Percentiles rank a stretch among this genome's conserved stretches.
Conservation (phyloP, 2,329 filamentous ascomycete genomes). For the Fusarium chaquense region DNA sequence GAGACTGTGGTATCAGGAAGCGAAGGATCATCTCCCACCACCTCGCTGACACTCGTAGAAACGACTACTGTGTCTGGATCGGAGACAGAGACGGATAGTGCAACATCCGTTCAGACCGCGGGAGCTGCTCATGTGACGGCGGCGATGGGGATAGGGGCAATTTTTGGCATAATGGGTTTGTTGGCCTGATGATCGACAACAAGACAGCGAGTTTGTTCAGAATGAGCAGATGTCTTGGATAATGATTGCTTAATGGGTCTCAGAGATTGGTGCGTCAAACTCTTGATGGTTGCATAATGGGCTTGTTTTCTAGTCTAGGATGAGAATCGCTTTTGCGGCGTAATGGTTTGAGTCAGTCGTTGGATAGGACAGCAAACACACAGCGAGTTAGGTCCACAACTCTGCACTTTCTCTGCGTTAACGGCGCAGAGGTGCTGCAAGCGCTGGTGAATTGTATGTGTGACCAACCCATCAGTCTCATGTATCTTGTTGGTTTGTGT, state of each 20-base stretch:
- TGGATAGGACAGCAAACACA: slow-evolving; percentile 24
- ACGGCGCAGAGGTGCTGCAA: neutral
- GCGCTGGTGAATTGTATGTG: slow-evolving; percentile 7
- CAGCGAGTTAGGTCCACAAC: slow-evolving; percentile 20
- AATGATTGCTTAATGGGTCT: slow-evolving; percentile 23
- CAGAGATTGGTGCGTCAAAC: slow-evolving; percentile 16
- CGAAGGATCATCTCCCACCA: slow-evolving; percentile 10
- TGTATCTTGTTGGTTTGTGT: slow-evolving; percentile 7
- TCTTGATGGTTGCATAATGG: slow-evolving; percentile 28
- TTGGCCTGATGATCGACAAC: slow-evolving; percentile 32
- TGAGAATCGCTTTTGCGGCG: slow-evolving; percentile 7
- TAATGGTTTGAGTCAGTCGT: slow-evolving; percentile 16
- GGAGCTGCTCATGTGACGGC: slow-evolving; percentile 39
- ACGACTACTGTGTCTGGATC: slow-evolving; percentile 3
- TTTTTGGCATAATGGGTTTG: slow-evolving; percentile 43
- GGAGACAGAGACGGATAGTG: slow-evolving; percentile 18
- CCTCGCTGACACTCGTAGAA: slow-evolving; percentile 10
- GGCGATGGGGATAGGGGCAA: slow-evolving; percentile 42
- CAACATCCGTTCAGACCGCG: slow-evolving; percentile 41
- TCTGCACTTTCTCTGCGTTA: neutral
- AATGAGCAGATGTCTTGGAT: neutral
- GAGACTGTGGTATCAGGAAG: neutral
- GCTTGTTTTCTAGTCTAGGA: slow-evolving; percentile 38
- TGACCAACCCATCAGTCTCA: neutral
- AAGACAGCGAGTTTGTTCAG: neutral